A percentile compares a stretch with the other conserved stretches of the same genome.
Conservation (phyloP, 441 rosid genomes). For the Hura crepitans region DNA sequence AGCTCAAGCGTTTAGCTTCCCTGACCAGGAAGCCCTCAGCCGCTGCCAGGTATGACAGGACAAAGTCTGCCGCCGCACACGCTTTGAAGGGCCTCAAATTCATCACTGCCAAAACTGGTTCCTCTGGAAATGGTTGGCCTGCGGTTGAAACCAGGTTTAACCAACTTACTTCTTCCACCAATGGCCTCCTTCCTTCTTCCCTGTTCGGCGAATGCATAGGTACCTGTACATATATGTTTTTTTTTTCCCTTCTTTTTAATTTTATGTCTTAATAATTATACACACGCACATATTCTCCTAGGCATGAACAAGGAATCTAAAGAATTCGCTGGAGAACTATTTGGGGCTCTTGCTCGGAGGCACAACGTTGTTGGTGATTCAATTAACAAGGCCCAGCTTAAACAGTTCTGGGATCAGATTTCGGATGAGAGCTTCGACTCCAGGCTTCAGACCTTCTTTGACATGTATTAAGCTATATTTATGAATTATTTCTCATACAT, state of each 20-base stretch:
- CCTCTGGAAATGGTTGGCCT: conserved; percentile 45
- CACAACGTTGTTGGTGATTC: conserved; percentile 56
- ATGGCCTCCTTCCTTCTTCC: conserved; percentile 55
- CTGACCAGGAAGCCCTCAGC: conserved; percentile 44
- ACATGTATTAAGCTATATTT: conserved; percentile 44
- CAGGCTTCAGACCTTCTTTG: conserved; percentile 80
- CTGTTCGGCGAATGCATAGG: conserved; percentile 80
- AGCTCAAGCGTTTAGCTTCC: conserved; percentile 59
- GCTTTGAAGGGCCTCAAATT: conserved; percentile 80
- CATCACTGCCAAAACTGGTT: conserved; percentile 51
- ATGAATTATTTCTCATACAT: no score
- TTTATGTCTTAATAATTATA: no score
- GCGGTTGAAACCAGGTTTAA: conserved; percentile 57
- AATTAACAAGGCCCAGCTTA: conserved; percentile 59
- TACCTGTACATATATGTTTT: conserved; percentile 1
- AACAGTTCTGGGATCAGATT: conserved; percentile 68
- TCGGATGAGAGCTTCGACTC: conserved; percentile 83
- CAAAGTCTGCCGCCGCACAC: conserved; percentile 62
- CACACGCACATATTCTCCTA: conserved; percentile 2
- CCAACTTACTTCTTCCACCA: conserved; percentile 46
- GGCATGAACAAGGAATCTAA: conserved; percentile 85
- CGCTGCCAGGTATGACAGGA: conserved; percentile 46
- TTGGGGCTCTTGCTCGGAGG: conserved; percentile 61
- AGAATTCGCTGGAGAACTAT: conserved; percentile 73
- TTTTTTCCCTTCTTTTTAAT: background rate